Percentiles rank a stretch among this genome's conserved stretches.
Evolutionary conservation across 129 eudicot genomes (phyloP).

Genomic region (Ambrosia artemisiifolia): DNA sequence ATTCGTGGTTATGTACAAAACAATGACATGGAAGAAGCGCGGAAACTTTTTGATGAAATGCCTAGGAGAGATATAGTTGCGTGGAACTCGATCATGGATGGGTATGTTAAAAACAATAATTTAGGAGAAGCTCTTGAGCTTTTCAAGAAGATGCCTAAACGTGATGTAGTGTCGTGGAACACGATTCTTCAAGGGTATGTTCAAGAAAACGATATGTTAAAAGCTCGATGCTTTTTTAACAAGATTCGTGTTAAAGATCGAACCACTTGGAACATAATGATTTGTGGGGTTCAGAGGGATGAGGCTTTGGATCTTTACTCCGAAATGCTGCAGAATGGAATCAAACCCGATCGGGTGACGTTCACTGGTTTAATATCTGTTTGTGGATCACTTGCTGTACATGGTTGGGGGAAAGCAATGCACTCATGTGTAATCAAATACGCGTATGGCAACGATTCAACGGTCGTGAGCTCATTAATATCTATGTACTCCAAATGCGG

Average conservation of each 20-base stretch:
- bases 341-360: conserved; percentile 59
- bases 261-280: conserved; percentile 69
- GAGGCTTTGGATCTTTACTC: conserved; percentile 44
- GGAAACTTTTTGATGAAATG: conserved; percentile 40
- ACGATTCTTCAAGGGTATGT: conserved; percentile 55
- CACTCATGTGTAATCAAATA: conserved; percentile 45
- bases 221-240: conserved; percentile 40
- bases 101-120: conserved; percentile 39
- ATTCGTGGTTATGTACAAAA: conserved; percentile 39
- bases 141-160: conserved; percentile 54
- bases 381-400: conserved; percentile 52
- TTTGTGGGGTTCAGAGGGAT: conserved; percentile 51
- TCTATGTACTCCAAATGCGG: conserved; percentile 87
- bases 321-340: conserved; percentile 50
- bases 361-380: conserved; percentile 43
- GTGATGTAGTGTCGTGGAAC: conserved; percentile 63
- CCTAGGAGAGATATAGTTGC: conserved; percentile 47
- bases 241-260: conserved; percentile 45
- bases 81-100: conserved; percentile 71
- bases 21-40: conserved; percentile 38
- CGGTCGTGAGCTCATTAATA: conserved; percentile 54
- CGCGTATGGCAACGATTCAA: conserved; percentile 36
- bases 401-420: conserved; percentile 53
- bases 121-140: conserved; percentile 47
- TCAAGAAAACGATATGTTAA: conserved; percentile 38